Percentiles rank a stretch among this genome's conserved stretches.
Conservation (phyloP, 495 filamentous ascomycete genomes). For the Penicillium arizonense region DNA sequence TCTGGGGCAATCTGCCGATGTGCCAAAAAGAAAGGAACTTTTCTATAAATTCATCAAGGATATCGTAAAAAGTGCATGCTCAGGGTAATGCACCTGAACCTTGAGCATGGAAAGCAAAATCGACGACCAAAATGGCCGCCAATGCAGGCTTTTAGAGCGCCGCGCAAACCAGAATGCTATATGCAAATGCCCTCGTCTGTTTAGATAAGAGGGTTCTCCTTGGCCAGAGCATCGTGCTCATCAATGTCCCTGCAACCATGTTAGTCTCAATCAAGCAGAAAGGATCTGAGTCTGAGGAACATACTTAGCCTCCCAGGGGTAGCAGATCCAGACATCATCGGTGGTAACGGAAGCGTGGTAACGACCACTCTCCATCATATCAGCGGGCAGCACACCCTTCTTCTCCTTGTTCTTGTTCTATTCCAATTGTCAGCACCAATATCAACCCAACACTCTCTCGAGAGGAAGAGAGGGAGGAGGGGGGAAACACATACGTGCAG, state of each 20-base stretch:
- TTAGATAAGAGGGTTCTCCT: slow-evolving; percentile 44
- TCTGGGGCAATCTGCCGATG: background rate
- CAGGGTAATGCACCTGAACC: slow-evolving; percentile 7
- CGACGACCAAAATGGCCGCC: slow-evolving; percentile 11
- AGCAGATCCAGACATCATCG: slow-evolving; percentile 94
- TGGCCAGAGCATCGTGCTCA: slow-evolving; percentile 77
- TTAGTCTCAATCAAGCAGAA: slow-evolving; percentile 1
- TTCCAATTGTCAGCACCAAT: slow-evolving; percentile 3
- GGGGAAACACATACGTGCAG: slow-evolving; percentile 69
- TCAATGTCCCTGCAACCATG: slow-evolving; percentile 71
- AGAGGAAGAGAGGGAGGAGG: background rate
- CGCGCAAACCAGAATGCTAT: slow-evolving; percentile 20
- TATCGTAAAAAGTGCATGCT: slow-evolving; percentile 25
- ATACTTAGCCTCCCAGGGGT: slow-evolving; percentile 95
- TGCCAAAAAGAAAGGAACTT: slow-evolving; percentile 13
- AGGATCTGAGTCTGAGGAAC: slow-evolving; percentile 22
- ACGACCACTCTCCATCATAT: slow-evolving; percentile 69
- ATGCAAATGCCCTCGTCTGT: slow-evolving; percentile 18
- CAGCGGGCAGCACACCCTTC: slow-evolving; percentile 81
- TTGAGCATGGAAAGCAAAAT: slow-evolving; percentile 14
- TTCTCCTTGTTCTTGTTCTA: slow-evolving; percentile 96
- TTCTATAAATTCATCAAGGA: slow-evolving; percentile 34
- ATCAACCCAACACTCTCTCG: background rate
- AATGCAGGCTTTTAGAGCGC: slow-evolving; percentile 15
- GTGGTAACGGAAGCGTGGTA: slow-evolving; percentile 89